phyloP scores from a whole-genome alignment of 495 filamentous ascomycete genomes.

The Daldinia decipiens region DNA sequence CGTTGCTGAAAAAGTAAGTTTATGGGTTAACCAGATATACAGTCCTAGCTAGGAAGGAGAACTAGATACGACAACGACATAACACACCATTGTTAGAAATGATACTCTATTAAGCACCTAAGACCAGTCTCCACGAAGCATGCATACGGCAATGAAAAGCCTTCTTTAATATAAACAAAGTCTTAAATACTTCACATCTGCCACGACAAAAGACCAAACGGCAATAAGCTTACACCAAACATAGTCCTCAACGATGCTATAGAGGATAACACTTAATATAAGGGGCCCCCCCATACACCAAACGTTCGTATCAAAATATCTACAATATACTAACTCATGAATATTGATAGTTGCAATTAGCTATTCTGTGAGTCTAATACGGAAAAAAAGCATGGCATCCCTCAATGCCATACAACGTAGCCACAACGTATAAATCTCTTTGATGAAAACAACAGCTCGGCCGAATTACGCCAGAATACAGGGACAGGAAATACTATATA shows the following conservation, averaged over 20 bases:
- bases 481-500: constrained; percentile 5
- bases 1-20: constrained; percentile 72
- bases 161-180: too few relatives aligned
- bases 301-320: neutral
- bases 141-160: too few relatives aligned
- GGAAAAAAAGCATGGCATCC: constrained; percentile 1
- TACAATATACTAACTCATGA: neutral
- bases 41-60: neutral
- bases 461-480: constrained; percentile 17
- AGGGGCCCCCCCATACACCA: neutral
- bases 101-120: too few relatives aligned
- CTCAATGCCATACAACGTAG: neutral
- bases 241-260: too few relatives aligned
- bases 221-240: too few relatives aligned
- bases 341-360: constrained; percentile 8
- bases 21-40: constrained; percentile 68
- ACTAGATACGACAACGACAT: neutral
- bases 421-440: constrained; percentile 4
- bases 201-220: too few relatives aligned
- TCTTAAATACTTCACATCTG: too few relatives aligned
- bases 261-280: neutral
- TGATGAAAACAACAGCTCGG: neutral
- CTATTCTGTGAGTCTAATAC: constrained; percentile 16
- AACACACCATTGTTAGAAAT: too few relatives aligned
- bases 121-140: too few relatives aligned